Evolutionary conservation across 495 filamentous ascomycete genomes (phyloP).

Genomic region (Penicillium pulvis): DNA sequence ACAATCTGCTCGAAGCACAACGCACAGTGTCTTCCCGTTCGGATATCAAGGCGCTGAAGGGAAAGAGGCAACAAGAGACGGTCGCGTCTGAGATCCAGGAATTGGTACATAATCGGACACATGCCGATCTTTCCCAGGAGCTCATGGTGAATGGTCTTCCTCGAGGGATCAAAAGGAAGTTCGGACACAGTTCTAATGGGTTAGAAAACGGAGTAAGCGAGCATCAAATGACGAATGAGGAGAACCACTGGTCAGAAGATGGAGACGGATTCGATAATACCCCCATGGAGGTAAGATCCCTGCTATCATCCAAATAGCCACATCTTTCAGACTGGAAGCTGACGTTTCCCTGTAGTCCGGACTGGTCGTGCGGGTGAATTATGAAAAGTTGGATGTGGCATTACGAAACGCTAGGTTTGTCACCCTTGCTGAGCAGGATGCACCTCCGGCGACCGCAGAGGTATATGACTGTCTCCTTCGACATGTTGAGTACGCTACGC

Average conservation of each 20-base stretch:
- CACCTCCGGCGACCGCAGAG: constrained; percentile 55
- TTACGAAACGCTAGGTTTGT: constrained; percentile 78
- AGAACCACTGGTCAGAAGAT: constrained; percentile 46
- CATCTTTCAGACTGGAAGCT: not conserved
- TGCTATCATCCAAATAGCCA: not conserved
- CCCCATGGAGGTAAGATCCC: constrained; percentile 43
- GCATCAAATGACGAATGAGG: constrained; percentile 24
- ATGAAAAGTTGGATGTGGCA: constrained; percentile 78
- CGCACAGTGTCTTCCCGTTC: constrained; percentile 37
- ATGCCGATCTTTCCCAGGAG: constrained; percentile 36
- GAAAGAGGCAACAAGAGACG: constrained; percentile 60
- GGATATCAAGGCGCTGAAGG: constrained; percentile 49
- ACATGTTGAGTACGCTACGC: constrained; percentile 65
- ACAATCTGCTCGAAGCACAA: constrained; percentile 52
- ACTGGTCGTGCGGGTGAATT: constrained; percentile 77
- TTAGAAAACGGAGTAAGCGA: constrained; percentile 31
- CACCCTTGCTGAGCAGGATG: constrained; percentile 58
- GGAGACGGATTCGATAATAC: constrained; percentile 37
- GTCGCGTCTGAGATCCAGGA: constrained; percentile 42
- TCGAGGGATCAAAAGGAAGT: constrained; percentile 39
- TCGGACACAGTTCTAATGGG: constrained; percentile 11
- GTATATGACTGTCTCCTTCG: constrained; percentile 76
- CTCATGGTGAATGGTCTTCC: constrained; percentile 42
- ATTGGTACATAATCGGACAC: constrained; percentile 35
- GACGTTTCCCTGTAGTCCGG: constrained; percentile 43